Percentiles rank a stretch among this genome's conserved stretches.
phyloP scores from a whole-genome alignment of 805 yeast genomes.

The Phaffomyces antillensis region DNA sequence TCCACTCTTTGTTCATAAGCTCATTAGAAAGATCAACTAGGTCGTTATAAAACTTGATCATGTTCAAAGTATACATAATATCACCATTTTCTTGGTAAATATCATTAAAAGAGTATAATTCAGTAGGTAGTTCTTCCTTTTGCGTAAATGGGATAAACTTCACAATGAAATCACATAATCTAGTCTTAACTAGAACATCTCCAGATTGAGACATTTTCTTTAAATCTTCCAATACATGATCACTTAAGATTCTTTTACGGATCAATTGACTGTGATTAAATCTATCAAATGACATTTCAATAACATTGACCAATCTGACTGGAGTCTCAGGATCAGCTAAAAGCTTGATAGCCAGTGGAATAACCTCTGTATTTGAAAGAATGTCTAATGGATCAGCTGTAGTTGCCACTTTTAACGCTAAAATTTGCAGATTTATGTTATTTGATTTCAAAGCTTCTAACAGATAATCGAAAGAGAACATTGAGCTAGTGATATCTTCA shows the following conservation, averaged over 20 bases:
- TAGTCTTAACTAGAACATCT: constrained; percentile 4
- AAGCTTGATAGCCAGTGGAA: constrained; percentile 9
- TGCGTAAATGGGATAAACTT: constrained; percentile 9
- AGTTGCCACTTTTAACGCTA: constrained; percentile 16
- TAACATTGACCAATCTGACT: constrained; percentile 13
- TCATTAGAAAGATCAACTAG: constrained; percentile 11
- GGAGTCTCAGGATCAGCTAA: constrained; percentile 5
- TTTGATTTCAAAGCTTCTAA: constrained; percentile 16
- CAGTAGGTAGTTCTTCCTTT: constrained; percentile 12
- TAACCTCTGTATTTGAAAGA: constrained; percentile 17
- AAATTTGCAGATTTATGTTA: constrained; percentile 12
- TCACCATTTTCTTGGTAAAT: constrained; percentile 8
- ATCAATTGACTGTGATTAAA: constrained; percentile 14
- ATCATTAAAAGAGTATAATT: constrained; percentile 9
- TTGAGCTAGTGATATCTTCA: constrained; percentile 11
- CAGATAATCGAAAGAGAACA: constrained; percentile 13
- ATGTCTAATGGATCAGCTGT: constrained; percentile 20
- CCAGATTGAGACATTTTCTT: constrained; percentile 5
- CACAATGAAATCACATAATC: constrained; percentile 12
- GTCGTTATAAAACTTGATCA: constrained; percentile 16
- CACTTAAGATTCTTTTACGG: constrained; percentile 16
- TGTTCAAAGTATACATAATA: constrained; percentile 9
- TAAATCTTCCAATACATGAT: constrained; percentile 4
- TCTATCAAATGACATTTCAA: constrained; percentile 12
- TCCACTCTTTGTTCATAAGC: constrained; percentile 13